These are phyloP conservation scores for Phytopythium cucurbitacearum DNA, from an alignment of 352 stramenopile species.

Conservation along the genomic window DNA sequence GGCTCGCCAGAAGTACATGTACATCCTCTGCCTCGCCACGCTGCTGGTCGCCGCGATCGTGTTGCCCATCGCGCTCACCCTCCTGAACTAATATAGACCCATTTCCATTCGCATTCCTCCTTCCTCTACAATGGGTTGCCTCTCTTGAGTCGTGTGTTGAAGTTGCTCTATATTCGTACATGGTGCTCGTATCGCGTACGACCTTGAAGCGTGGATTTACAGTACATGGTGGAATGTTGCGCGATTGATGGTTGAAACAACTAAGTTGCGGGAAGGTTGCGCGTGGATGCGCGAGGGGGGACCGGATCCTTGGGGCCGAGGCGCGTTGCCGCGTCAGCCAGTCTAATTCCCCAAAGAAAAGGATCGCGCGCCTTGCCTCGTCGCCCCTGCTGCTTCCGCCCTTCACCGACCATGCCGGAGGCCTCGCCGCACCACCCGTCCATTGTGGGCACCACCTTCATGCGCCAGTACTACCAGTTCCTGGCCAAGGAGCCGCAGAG, in stretches of 20 bases:
- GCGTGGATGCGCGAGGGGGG: too few species aligned
- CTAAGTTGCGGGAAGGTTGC: too few species aligned
- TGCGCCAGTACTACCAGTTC: conserved; percentile 89
- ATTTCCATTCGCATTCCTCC: too few species aligned
- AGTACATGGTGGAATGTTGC: too few species aligned
- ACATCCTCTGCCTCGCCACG: conserved; percentile 28
- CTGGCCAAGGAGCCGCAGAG: conserved; percentile 80
- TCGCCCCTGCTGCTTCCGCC: not conserved
- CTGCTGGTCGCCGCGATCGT: conserved; percentile 41
- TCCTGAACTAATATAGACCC: conserved; percentile 6
- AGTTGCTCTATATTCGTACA: too few species aligned
- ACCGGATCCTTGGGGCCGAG: too few species aligned
- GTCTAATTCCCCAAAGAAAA: not conserved
- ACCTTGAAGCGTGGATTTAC: too few species aligned
- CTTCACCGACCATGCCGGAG: conserved; percentile 14
- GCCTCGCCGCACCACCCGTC: conserved; percentile 12
- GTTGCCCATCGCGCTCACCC: conserved; percentile 43
- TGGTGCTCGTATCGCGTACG: too few species aligned
- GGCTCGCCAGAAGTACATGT: conserved; percentile 57
- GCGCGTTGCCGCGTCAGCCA: not conserved
- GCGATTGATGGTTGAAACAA: too few species aligned
- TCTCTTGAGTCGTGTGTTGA: too few species aligned
- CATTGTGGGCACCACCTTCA: conserved; percentile 82
- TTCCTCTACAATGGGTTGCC: too few species aligned
- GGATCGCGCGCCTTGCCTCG: conserved; percentile 2